phyloP scores from a whole-genome alignment of 768 basidiomycete species.

The Coprinellus micaceus region DNA sequence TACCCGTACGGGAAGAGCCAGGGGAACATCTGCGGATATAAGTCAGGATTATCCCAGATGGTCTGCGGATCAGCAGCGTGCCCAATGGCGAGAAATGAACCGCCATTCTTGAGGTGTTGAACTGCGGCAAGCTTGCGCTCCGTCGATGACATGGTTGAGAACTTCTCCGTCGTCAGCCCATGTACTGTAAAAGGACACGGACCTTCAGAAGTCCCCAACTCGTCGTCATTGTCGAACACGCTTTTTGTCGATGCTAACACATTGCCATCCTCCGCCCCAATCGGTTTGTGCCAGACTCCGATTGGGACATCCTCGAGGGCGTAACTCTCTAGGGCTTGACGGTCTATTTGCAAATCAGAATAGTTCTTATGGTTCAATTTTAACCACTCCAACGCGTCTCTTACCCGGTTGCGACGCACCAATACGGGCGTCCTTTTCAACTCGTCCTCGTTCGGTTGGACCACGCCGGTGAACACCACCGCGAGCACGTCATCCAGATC shows the following conservation, averaged over 20 bases:
- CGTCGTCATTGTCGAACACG: slow-evolving; percentile 19
- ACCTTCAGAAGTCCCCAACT: slow-evolving; percentile 14
- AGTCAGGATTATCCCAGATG: slow-evolving; percentile 30
- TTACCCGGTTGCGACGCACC: neutral
- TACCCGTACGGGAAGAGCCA: slow-evolving; percentile 37
- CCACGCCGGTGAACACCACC: neutral
- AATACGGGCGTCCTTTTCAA: neutral
- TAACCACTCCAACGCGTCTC: slow-evolving; percentile 1
- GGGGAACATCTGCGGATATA: slow-evolving; percentile 27
- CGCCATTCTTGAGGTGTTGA: slow-evolving; percentile 22
- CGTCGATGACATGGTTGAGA: slow-evolving; percentile 16
- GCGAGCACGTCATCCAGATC: slow-evolving; percentile 16
- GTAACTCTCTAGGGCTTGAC: neutral
- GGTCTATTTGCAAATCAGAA: neutral
- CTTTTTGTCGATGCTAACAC: slow-evolving; percentile 17
- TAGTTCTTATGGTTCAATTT: slow-evolving; percentile 1
- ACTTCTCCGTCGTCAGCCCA: slow-evolving; percentile 28
- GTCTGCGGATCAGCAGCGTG: slow-evolving; percentile 22
- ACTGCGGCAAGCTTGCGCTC: slow-evolving; percentile 21
- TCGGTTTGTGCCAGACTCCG: neutral
- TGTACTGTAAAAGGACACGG: slow-evolving; percentile 35
- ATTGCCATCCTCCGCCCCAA: neutral
- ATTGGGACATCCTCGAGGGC: neutral
- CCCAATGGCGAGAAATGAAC: slow-evolving; percentile 26
- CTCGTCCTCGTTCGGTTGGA: neutral